Evolutionary conservation across 129 eudicot species (phyloP).

Genomic region (Lonicera japonica): DNA sequence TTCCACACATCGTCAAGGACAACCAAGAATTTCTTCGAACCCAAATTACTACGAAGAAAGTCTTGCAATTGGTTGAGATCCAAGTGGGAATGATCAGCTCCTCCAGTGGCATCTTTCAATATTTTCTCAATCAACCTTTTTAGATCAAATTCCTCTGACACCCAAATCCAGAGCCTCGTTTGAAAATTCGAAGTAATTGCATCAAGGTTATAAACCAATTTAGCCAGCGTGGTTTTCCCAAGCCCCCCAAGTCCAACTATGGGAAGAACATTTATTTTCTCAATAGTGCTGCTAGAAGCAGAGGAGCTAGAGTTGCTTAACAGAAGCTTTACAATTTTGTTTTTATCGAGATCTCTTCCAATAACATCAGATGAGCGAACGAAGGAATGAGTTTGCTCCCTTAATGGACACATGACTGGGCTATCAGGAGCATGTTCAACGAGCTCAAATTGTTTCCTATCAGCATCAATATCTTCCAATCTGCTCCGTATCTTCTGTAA

Average conservation of each 20-base stretch:
- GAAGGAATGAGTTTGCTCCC: constrained; percentile 25
- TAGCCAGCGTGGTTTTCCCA: constrained; percentile 20
- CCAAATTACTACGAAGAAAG: constrained; percentile 7
- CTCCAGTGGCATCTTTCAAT: constrained; percentile 4
- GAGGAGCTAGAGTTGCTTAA: too few relatives aligned
- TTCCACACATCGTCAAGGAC: constrained; percentile 39
- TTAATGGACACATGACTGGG: background rate
- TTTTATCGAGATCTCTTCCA: constrained; percentile 26
- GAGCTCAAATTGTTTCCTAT: constrained; percentile 23
- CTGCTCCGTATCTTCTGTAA: too few relatives aligned
- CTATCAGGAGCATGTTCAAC: constrained; percentile 10
- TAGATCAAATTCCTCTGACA: too few relatives aligned
- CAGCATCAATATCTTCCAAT: too few relatives aligned
- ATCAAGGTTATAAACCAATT: constrained; percentile 13
- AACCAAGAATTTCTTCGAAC: constrained; percentile 18
- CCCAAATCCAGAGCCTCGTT: too few relatives aligned
- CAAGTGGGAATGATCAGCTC: background rate
- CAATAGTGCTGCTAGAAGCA: background rate
- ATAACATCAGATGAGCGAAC: constrained; percentile 17
- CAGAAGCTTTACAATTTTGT: too few relatives aligned
- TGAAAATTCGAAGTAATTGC: too few relatives aligned
- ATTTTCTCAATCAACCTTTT: constrained; percentile 4
- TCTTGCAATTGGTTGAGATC: constrained; percentile 14
- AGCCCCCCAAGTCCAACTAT: constrained; percentile 22
- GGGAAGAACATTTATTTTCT: background rate